Base-by-base conservation (phyloP, 495 filamentous ascomycete species). In the Trichoderma asperelloides region DNA sequence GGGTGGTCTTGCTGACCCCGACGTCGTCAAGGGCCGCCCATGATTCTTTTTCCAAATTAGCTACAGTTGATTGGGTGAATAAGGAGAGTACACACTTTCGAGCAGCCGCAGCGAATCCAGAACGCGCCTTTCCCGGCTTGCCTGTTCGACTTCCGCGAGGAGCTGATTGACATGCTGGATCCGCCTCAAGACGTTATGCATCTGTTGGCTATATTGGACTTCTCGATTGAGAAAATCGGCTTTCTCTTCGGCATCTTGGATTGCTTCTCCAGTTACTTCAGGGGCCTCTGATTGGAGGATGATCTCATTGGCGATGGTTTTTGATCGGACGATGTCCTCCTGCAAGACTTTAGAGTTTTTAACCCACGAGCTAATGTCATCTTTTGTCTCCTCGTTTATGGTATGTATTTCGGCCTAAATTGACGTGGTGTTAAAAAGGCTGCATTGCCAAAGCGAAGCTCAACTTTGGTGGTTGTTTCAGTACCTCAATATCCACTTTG, bases 331-430 rank as follows among this genome's bases (percentile, higher is more conserved):
- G 67, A 97, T 91, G 70, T 96, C 93, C 39, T 84, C 81, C 71
- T 92, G 89, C n/a, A 96, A 85, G 64, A 89, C 86, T 74, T 89
- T 89, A 40, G 92, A 91, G 74, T 93, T 90, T 25, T 81, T 75
- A 66, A 95, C 89, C 93, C 93, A 97, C 68, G 86, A 81, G 72
- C 91, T 88, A 69, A 95, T 88, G 72, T 95, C 90, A 25, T 88
- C 85, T 55, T 87, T 87, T 49, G 86, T 89, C 60, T 89, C 85
- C 47, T 85, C 84, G 79, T 92, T 94, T 47, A 91, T 81, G 28
- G 79, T 75, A 65, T 86, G 88, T 47, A 97, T 88, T 68, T 92
- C 86, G 66, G 80, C 79, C 89, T 92, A 70, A 39, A 68, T 28
- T 37, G 30, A 51, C 9, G 37, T 66, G 0, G 8, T 33, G 71